Conservation (phyloP, 2,329 filamentous ascomycete genomes). For the Ophiostoma piceae region DNA sequence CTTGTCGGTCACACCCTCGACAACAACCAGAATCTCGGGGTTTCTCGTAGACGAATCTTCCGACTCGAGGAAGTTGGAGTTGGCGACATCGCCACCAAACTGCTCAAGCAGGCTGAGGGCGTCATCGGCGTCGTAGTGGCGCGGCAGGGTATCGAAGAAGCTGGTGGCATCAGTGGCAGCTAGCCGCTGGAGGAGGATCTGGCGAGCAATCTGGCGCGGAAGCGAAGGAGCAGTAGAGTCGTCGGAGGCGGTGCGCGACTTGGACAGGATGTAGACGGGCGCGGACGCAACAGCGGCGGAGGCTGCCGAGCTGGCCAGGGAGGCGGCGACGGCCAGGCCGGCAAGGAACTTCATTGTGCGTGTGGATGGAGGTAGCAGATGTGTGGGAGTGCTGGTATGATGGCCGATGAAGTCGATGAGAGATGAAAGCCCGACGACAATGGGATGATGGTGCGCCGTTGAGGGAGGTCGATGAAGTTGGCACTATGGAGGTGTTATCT, state of each 20-base stretch:
- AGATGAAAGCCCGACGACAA: conserved; percentile 4
- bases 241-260: conserved; percentile 5
- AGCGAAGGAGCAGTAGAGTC: conserved; percentile 38
- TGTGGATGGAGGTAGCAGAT: conserved; percentile 13
- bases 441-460: conserved; percentile 10
- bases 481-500: conserved; percentile 5
- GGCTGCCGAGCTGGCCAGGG: conserved; percentile 31
- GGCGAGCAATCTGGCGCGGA: conserved; percentile 50
- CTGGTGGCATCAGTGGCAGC: conserved; percentile 45
- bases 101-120: conserved; percentile 54
- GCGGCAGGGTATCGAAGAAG: conserved; percentile 44
- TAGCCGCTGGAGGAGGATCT: conserved; percentile 56
- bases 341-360: conserved; percentile 33
- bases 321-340: conserved; percentile 32
- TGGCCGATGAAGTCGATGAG: conserved; percentile 8
- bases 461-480: neutral
- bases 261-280: conserved; percentile 50
- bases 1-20: conserved; percentile 50
- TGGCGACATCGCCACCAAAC: conserved; percentile 49
- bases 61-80: conserved; percentile 33
- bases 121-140: conserved; percentile 41
- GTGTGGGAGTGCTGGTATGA: neutral
- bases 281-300: conserved; percentile 40
- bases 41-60: conserved; percentile 30
- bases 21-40: conserved; percentile 54